Evolutionary conservation across 2,329 filamentous ascomycete genomes (phyloP).

Genomic region (Metarhizium sp.): DNA sequence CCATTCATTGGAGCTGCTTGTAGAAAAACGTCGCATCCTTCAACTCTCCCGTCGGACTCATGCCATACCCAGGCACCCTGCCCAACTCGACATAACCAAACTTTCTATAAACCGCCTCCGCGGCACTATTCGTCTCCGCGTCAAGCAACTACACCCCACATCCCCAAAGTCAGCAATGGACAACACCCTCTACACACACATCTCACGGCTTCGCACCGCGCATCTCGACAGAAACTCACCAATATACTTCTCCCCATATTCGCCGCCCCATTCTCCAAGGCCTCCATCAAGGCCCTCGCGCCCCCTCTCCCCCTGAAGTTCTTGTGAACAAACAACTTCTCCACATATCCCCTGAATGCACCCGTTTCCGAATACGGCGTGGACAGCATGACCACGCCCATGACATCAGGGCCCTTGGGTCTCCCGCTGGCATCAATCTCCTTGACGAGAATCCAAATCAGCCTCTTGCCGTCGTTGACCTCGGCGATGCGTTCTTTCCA

Average conservation of each 20-base stretch:
- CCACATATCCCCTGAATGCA: constrained; percentile 42
- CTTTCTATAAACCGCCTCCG: constrained; percentile 42
- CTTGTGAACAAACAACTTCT: constrained; percentile 49
- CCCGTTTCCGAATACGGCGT: constrained; percentile 46
- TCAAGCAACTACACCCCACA: constrained; percentile 35
- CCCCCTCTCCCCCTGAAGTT: constrained; percentile 40
- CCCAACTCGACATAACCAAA: constrained; percentile 49
- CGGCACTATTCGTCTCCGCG: constrained; percentile 40
- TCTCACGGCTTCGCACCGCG: no score
- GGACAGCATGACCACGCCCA: constrained; percentile 46
- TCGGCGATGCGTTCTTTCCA: constrained; percentile 46
- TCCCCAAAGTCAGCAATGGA: not conserved
- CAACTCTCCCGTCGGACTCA: constrained; percentile 37
- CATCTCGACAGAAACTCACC: constrained; percentile 28
- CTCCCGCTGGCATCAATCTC: constrained; percentile 21
- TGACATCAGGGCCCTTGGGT: constrained; percentile 34
- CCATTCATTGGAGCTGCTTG: constrained; percentile 35
- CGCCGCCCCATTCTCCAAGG: constrained; percentile 45
- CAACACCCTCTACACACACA: no score
- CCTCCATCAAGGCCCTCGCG: constrained; percentile 39
- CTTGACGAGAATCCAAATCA: constrained; percentile 44
- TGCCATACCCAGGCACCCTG: constrained; percentile 42
- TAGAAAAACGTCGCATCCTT: constrained; percentile 49
- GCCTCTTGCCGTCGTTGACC: constrained; percentile 31
- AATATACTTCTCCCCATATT: constrained; percentile 39